Base-by-base conservation (phyloP, 768 basidiomycete genomes). In the Trametes gibbosa region DNA sequence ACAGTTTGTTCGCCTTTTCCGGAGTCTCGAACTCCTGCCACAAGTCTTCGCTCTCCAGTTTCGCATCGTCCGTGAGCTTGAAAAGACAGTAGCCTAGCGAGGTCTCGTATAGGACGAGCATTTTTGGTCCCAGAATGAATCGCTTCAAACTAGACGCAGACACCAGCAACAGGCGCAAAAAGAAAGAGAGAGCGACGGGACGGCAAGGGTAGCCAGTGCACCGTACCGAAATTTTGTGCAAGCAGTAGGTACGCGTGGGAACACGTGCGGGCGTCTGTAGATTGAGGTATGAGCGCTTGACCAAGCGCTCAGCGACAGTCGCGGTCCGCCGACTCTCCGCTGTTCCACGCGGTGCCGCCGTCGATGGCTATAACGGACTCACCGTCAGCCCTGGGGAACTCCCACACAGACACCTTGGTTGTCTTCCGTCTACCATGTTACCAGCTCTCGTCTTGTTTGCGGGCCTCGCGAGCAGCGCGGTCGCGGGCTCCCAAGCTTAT, bases 101-200 rank as follows among this genome's bases (percentile, higher is more conserved):
- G 1, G 94, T 95, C 79, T 98, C 97, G 78, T 95, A 94, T 64
- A 99, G 81, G 45, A 98, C 95, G 75, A 98, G 84, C 95, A 98
- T 98, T 61, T 68, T 72, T 35, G 34, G 56, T 42, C 40, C 25
- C 41, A 45, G 21, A 12, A 23, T 24, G 19, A n/a, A 12, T 29
- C 16, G 17, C 47, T 19, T 29, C 12, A 24, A 49, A 50, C 35
- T 19, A 16, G 45, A 58, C 29, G 21, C 35, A 29, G 7, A 43
- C 7, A 50, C 29, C 29, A n/a, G 29, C 29, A 32, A 32, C 5
- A 32, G 29, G 29, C 29, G 10, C 29, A 5, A 32, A 32, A 32
- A 32, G 5, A 4, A 10, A 32, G 29, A 32, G 29, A 32, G 29
- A 10, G 29, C 29, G 29, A 10, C 29, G 29, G n/a, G n/a, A n/a